Evolutionary conservation across 495 filamentous ascomycete genomes (phyloP).

Genomic region (Massariosphaeria phaeospora): DNA sequence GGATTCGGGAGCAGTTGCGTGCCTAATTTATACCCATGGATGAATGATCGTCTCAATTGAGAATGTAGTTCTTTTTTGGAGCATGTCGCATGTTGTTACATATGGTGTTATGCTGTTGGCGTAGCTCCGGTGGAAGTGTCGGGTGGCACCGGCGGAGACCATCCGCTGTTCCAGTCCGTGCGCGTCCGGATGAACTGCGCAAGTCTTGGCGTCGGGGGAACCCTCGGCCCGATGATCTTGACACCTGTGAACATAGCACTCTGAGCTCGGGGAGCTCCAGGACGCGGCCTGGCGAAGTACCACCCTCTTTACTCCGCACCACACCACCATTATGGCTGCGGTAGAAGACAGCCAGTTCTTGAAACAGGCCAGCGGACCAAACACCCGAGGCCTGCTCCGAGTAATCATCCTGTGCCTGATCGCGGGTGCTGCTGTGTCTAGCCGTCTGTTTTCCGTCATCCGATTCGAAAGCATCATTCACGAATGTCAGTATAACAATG

Average conservation of each 20-base stretch:
- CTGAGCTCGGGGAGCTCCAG: background rate
- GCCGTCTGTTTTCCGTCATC: constrained; percentile 98
- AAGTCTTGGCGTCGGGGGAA: constrained; percentile 4
- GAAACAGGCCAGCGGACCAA: constrained; percentile 63
- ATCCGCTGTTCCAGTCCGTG: background rate
- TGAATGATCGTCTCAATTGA: too few relatives aligned
- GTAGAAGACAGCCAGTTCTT: constrained; percentile 51
- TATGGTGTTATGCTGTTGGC: too few relatives aligned
- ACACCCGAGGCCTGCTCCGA: constrained; percentile 78
- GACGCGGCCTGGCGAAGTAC: constrained; percentile 7
- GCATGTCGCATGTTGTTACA: too few relatives aligned
- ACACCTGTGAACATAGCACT: constrained; percentile 21
- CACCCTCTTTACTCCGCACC: constrained; percentile 17
- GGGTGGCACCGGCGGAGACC: too few relatives aligned
- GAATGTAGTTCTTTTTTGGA: too few relatives aligned
- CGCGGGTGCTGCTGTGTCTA: constrained; percentile 86
- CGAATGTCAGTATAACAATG: constrained; percentile 67
- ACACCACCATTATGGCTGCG: constrained; percentile 22
- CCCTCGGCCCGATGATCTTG: constrained; percentile 1
- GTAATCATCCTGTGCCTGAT: constrained; percentile 90
- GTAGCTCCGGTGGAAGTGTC: too few relatives aligned
- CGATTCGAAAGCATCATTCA: constrained; percentile 99
- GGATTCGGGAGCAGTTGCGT: too few relatives aligned
- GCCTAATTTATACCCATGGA: too few relatives aligned
- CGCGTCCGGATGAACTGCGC: background rate